Percentiles rank a stretch among this genome's conserved stretches.
These are phyloP conservation scores for Alternaria conjuncta DNA, from an alignment of 2,329 filamentous ascomycete genomes.

Conservation along the genomic window DNA sequence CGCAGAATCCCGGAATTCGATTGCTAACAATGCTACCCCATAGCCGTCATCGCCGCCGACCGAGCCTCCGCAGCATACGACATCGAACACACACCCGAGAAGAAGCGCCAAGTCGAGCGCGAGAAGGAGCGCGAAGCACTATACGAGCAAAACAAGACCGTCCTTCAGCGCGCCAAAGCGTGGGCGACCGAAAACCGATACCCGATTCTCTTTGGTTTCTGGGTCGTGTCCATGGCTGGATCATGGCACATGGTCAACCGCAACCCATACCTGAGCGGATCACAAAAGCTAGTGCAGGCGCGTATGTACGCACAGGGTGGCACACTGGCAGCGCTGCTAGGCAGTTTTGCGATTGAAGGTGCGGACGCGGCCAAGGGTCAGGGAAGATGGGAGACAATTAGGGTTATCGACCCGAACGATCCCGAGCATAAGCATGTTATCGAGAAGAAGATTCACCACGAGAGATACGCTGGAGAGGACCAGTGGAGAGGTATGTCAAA, in stretches of 20 bases:
- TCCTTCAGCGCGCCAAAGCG: conserved; percentile 67
- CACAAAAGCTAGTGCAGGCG: conserved; percentile 92
- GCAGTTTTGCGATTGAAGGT: conserved; percentile 82
- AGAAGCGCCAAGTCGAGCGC: conserved; percentile 38
- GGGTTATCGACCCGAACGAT: conserved; percentile 80
- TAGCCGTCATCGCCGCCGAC: conserved; percentile 82
- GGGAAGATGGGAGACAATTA: conserved; percentile 83
- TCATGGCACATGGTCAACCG: conserved; percentile 78
- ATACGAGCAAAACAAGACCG: conserved; percentile 62
- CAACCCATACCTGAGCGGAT: conserved; percentile 73
- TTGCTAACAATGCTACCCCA: conserved; percentile 18
- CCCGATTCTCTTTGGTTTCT: conserved; percentile 80
- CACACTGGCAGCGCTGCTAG: conserved; percentile 82
- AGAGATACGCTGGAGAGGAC: conserved; percentile 87
- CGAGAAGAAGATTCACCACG: conserved; percentile 86
- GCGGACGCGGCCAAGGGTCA: conserved; percentile 77
- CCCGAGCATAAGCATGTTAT: conserved; percentile 82
- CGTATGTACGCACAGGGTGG: conserved; percentile 92
- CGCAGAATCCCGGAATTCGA: neutral
- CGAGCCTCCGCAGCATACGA: conserved; percentile 75
- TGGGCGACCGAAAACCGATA: conserved; percentile 86
- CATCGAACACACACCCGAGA: conserved; percentile 66
- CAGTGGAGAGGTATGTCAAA: conserved; percentile 77
- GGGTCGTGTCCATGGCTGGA: conserved; percentile 79
- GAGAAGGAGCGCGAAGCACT: conserved; percentile 43